A percentile compares a stretch with the other conserved stretches of the same genome.
Conservation (phyloP, 768 basidiomycete genomes). For the Suillus decipiens region DNA sequence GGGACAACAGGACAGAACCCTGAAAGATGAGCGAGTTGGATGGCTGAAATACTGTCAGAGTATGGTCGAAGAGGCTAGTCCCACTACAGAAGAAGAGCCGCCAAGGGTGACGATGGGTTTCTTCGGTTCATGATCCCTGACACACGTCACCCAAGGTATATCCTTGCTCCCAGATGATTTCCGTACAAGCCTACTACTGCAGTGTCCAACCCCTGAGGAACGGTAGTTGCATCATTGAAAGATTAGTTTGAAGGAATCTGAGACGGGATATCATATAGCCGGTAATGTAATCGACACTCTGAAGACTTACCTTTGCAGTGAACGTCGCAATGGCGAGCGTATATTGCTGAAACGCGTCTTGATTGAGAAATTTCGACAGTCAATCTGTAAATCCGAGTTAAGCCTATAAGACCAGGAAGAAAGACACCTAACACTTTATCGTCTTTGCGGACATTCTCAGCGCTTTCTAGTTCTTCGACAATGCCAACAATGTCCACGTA, state of each 20-base stretch:
- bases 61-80: slow-evolving; percentile 9
- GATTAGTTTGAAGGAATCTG: slow-evolving; percentile 46
- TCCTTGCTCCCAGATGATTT: slow-evolving; percentile 37
- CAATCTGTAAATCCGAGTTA: slow-evolving; percentile 28
- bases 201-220: slow-evolving; percentile 49
- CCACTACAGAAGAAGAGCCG: slow-evolving; percentile 44
- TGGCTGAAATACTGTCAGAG: slow-evolving; percentile 22
- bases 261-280: neutral
- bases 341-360: slow-evolving; percentile 43
- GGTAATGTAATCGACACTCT: neutral
- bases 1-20: slow-evolving; percentile 45
- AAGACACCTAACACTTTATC: slow-evolving; percentile 39
- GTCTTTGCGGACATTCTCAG: slow-evolving; percentile 35
- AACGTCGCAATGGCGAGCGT: slow-evolving; percentile 32
- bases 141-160: slow-evolving; percentile 36
- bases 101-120: slow-evolving; percentile 49
- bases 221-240: slow-evolving; percentile 47
- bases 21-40: slow-evolving; percentile 41
- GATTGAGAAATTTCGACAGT: slow-evolving; percentile 30
- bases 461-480: slow-evolving; percentile 39
- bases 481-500: slow-evolving; percentile 40
- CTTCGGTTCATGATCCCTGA: slow-evolving; percentile 40
- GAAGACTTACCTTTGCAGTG: slow-evolving; percentile 38
- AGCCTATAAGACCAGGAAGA: slow-evolving; percentile 19
- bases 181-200: slow-evolving; percentile 50